Base-by-base conservation (phyloP, 2,329 filamentous ascomycete species). In the Colletotrichum sp. region DNA sequence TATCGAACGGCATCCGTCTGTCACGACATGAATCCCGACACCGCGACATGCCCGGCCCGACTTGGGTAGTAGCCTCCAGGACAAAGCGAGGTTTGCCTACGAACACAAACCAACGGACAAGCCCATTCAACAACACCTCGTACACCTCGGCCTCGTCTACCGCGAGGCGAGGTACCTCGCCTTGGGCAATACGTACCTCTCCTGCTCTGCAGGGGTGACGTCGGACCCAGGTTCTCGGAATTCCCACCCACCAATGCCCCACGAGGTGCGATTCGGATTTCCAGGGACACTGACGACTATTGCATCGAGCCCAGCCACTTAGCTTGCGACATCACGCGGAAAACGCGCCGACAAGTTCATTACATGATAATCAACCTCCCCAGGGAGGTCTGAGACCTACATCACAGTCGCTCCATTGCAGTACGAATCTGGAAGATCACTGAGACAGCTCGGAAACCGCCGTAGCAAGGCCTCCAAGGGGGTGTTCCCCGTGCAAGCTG, bases 181-280 rank as follows among this genome's bases (percentile, higher is more conserved):
- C 66, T 32, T 55, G 44, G 10, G 26, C 22, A 55, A 30, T 57
- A 68, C 48, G 30, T 65, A 59, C 57, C 48, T 60, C 18, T 64
- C 15, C 64, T 22, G 22, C 28, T 60, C 24, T 69, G 57, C 70
- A 68, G 63, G 73, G 73, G 34, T 75, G 59, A 68, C 44, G 64
- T 73, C 70, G 57, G 44, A 48, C 64, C 73, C 73, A 75, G 70
- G 64, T 60, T 63, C 39, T 73, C 70, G 70, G 73, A 68, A 68
- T 18, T 60, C 32, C 55, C 55, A 64, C 63, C 32, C 68, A 18
- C 32, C 24, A n/a, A 16, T 60, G 32, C 57, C 63, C 62, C n/a
- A 67, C 60, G 44, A 59, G 60, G 66, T n/a, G 39, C 52, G 39
- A 44, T n/a, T 59, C 10, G 26, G 16, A 13, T 39, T 74, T 44